These are phyloP conservation scores for Podospora appendiculata DNA, from an alignment of 495 filamentous ascomycete species.

Conservation along the genomic window DNA sequence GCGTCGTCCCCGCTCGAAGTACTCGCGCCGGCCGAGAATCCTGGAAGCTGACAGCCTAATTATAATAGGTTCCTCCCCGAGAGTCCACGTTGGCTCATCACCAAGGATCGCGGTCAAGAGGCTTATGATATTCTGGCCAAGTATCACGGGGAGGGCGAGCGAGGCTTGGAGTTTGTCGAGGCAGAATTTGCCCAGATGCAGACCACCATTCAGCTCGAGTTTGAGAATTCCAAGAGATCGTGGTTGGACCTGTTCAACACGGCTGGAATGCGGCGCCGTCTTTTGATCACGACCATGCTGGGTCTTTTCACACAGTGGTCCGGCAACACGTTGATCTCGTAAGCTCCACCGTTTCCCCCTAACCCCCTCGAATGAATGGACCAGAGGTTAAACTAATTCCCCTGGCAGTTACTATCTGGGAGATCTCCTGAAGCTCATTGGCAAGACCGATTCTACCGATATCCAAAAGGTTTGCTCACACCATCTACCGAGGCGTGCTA, in stretches of 20 bases:
- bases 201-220: slow-evolving; percentile 49
- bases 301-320: slow-evolving; percentile 60
- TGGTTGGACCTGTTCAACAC: slow-evolving; percentile 50
- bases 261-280: slow-evolving; percentile 47
- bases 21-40: too few species aligned
- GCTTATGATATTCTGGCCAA: slow-evolving; percentile 48
- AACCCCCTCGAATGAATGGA: too few species aligned
- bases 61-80: slow-evolving; percentile 51
- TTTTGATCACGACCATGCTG: slow-evolving; percentile 49
- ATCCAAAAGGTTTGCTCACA: slow-evolving; percentile 31
- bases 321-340: slow-evolving; percentile 57
- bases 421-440: slow-evolving; percentile 41
- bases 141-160: slow-evolving; percentile 55
- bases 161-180: slow-evolving; percentile 46
- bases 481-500: too few species aligned
- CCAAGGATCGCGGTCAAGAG: slow-evolving; percentile 51
- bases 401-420: slow-evolving; percentile 44
- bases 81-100: slow-evolving; percentile 52
- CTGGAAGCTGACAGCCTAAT: too few species aligned
- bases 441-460: slow-evolving; percentile 40
- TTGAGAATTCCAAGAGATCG: slow-evolving; percentile 43
- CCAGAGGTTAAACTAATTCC: background rate
- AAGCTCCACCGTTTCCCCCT: slow-evolving; percentile 9
- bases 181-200: slow-evolving; percentile 57
- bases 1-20: too few species aligned